Evolutionary conservation across 1,139 yeast genomes (phyloP), one percentile per base, ranked within the genome.

Genomic region (Debaryomyces nepalensis): DNA sequence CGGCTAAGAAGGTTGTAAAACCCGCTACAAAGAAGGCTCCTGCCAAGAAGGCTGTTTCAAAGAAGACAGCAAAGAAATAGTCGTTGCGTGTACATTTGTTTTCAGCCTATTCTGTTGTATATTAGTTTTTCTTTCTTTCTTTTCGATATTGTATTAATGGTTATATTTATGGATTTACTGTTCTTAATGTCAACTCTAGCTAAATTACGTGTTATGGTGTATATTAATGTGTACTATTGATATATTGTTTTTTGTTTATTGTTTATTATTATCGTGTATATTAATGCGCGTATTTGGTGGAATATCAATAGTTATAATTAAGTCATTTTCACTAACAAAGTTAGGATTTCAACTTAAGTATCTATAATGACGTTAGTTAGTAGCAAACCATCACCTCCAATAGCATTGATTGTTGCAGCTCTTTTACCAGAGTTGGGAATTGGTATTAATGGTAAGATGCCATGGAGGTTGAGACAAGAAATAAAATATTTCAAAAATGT

Each of bases 391-490:
- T 6, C 30, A 7, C 37, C 37, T 2, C 77, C 78, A 12, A 68
- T 85, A 2, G 76, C 84, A 2, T 64, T 84, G 24, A 79, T 93
- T 4, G 95, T 93, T 24, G 99, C 99, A 0, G 95, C 96, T 0
- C 68, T 93, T 37, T 61, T 80, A 48, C 96, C 97, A 1, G 75
- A 74, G 1, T 70, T 82, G 50, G 99, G 98, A 0, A 93, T 93
- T 39, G 99, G 99, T 0, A 70, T 68, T 57, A 76, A 83, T 40
- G 97, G 97, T 1, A 66, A 74, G 41, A 70, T 93, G 49, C 99
- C 99, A 5, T 93, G 99, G 99, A 74, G 84, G 40, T 72, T 93
- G 23, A 74, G 81, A 42, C 76, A 84, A 43, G 99, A 93, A 61
- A 88, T 95, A 84, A 81, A 81, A 56, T 93, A 84, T 61, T 93